A percentile compares a stretch with the other conserved stretches of the same genome.
phyloP scores from a whole-genome alignment of 768 basidiomycete species.

The Serendipita indica region DNA sequence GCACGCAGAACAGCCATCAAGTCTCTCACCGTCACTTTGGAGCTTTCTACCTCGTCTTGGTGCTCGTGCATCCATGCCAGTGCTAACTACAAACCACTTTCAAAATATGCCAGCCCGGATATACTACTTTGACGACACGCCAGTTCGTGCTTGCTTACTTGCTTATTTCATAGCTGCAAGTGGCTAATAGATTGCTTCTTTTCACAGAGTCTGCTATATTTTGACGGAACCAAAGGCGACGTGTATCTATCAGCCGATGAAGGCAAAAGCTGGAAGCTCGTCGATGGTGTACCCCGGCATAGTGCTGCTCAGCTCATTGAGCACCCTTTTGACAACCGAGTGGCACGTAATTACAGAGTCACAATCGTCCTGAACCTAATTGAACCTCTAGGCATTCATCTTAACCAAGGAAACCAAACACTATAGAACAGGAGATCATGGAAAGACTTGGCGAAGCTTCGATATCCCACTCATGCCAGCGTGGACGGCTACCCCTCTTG shows the following conservation, averaged over 20 bases:
- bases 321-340: constrained; percentile 72
- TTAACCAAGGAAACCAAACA: constrained; percentile 61
- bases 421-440: constrained; percentile 79
- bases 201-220: constrained; percentile 55
- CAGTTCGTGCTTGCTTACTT: constrained; percentile 35
- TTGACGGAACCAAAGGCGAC: constrained; percentile 53
- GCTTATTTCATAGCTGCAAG: not conserved
- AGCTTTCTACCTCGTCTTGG: not conserved
- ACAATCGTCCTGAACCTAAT: constrained; percentile 1
- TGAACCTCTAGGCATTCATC: constrained; percentile 57
- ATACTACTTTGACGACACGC: constrained; percentile 88
- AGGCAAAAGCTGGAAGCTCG: constrained; percentile 52
- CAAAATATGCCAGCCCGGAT: constrained; percentile 57
- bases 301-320: constrained; percentile 58
- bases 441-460: constrained; percentile 76
- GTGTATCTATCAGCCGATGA: constrained; percentile 76
- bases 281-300: constrained; percentile 38
- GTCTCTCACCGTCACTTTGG: not conserved
- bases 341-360: constrained; percentile 31
- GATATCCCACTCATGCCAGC: constrained; percentile 48
- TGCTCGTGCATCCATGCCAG: constrained; percentile 15
- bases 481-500: constrained; percentile 46
- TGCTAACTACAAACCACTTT: constrained; percentile 31
- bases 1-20: not conserved
- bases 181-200: not conserved